phyloP scores from a whole-genome alignment of 495 filamentous ascomycete species.

The Darksidea phi region DNA sequence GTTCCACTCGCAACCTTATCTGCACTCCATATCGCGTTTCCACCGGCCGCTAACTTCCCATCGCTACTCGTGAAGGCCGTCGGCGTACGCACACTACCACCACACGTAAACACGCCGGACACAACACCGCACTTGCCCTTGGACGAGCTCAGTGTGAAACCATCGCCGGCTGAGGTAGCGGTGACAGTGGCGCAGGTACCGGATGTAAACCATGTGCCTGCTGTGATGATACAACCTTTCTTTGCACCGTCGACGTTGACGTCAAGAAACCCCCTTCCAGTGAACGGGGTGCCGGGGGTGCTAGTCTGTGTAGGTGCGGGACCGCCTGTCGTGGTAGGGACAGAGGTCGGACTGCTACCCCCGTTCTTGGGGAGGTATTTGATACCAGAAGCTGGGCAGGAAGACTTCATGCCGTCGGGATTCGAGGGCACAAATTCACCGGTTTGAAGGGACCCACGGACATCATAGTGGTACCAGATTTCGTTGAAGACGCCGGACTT shows the following conservation, averaged over 20 bases:
- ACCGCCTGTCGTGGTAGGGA: slow-evolving; percentile 37
- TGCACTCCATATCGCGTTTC: slow-evolving; percentile 36
- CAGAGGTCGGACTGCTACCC: slow-evolving; percentile 27
- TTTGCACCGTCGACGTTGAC: slow-evolving; percentile 52
- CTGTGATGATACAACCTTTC: slow-evolving; percentile 69
- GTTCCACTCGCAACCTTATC: slow-evolving; percentile 38
- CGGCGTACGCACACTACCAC: slow-evolving; percentile 26
- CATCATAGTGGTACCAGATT: slow-evolving; percentile 83
- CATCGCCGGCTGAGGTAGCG: slow-evolving; percentile 36
- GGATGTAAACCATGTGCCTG: slow-evolving; percentile 65
- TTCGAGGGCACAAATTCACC: slow-evolving; percentile 68
- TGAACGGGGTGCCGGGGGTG: slow-evolving; percentile 49
- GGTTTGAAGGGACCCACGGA: slow-evolving; percentile 71
- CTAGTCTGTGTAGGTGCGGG: slow-evolving; percentile 42
- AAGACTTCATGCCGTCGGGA: slow-evolving; percentile 62
- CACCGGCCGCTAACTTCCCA: slow-evolving; percentile 30
- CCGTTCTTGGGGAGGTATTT: slow-evolving; percentile 64
- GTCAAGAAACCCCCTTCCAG: slow-evolving; percentile 60
- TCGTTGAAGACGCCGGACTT: slow-evolving; percentile 62
- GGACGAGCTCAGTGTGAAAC: slow-evolving; percentile 40
- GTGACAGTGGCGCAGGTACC: slow-evolving; percentile 72
- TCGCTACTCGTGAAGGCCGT: slow-evolving; percentile 34
- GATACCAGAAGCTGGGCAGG: slow-evolving; percentile 61
- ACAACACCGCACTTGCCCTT: slow-evolving; percentile 41
- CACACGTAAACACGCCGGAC: slow-evolving; percentile 37